Evolutionary conservation across 164 flowering plant genomes (phyloP), one percentile per base, ranked within the genome.

Genomic region (Dillenia suffruticosa): DNA sequence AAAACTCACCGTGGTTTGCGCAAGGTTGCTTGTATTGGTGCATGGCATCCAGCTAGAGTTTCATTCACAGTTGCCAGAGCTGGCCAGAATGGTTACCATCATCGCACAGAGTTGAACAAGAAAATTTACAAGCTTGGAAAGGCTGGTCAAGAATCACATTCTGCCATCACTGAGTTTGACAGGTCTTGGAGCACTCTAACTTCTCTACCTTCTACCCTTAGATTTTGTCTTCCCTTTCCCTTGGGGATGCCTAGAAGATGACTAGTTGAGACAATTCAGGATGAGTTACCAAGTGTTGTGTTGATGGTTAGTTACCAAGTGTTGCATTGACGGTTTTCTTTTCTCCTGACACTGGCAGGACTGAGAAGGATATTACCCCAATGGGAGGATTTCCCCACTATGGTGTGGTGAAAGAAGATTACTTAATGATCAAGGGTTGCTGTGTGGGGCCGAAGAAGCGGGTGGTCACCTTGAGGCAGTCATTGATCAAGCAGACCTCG

Each of bases 331-430:
- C 17, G 24, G 19, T 63, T 54, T 1, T 10, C 13, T 49, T 14
- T 56, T 40, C 40, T 67, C 13, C 44, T 56, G 82, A 90, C 86
- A 85, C 94, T 15, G 89, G 84, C 81, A 84, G 94, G 89, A 87
- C 94, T 15, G 89, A 85, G 82, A 85, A 87, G 82, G 87, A 84
- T 19, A 78, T 85, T 11, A 87, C 90, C 0, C 93, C 93, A 2
- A 85, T 87, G 70, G 93, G 93, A 26, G 93, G 93, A 22, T 87
- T 87, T 72, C 89, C 94, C 1, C 90, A 87, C 50, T 85, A 84
- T 66, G 89, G 89, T 12, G 66, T 82, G 3, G 92, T 84, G 52
- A 84, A 84, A 56, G 87, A 81, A 3, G 92, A 86, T 64, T 86
- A 77, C 54, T 10, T 86, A 60, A 15, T 86, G 77, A 84, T 86